Conservation (phyloP, 441 rosid species). For the Gossypium trilobum region DNA sequence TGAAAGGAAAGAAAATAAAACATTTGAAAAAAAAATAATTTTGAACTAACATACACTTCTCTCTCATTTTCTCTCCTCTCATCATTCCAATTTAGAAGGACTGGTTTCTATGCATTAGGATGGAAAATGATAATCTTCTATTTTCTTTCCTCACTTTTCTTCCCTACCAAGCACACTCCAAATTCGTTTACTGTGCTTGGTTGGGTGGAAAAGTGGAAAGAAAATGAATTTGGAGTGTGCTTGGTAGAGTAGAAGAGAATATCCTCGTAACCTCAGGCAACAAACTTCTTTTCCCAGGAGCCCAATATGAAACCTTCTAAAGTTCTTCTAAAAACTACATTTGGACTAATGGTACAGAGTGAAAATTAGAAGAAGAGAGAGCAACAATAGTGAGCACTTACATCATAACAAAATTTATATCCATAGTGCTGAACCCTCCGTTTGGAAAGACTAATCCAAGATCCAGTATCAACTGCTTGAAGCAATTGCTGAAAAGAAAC, state of each 20-base stretch:
- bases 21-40: background rate
- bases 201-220: background rate
- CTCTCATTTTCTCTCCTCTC: background rate
- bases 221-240: background rate
- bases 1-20: background rate
- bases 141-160: background rate
- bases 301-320: background rate
- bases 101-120: background rate
- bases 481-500: slow-evolving; percentile 52
- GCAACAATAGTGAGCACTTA: slow-evolving; percentile 22
- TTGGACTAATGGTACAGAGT: background rate
- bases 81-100: background rate
- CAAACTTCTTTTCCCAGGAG: background rate
- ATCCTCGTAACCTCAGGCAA: background rate
- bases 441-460: slow-evolving; percentile 72
- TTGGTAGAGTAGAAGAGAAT: background rate
- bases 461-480: slow-evolving; percentile 63
- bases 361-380: background rate
- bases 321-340: background rate
- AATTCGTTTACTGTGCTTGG: background rate
- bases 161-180: background rate
- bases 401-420: slow-evolving; percentile 73
- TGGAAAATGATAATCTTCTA: background rate
- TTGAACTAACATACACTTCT: background rate
- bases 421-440: slow-evolving; percentile 95